Base-by-base conservation (phyloP, 306 rosid species). In the Mucuna pruriens region DNA sequence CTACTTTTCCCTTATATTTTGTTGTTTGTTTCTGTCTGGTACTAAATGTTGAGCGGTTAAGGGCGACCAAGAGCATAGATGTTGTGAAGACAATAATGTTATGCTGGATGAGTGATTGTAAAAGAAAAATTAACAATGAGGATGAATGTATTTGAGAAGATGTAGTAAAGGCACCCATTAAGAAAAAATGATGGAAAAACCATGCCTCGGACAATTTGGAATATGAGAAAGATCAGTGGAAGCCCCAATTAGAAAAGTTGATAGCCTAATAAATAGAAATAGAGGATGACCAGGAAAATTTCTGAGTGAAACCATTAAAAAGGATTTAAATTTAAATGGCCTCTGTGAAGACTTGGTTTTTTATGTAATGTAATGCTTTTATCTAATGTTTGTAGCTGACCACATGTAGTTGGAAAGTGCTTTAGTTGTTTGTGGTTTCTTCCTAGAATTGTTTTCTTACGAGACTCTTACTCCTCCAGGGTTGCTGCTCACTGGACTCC, bases 401-500 rank as follows among this genome's bases (percentile, higher is more conserved):
- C 19, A 6, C 20, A 31, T 13, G 8, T 58, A 2, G 63, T 31
- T 7, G 29, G 42, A 60, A 70, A 71, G 4, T 3, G 17, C 46
- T 57, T 23, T 61, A 4, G 17, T 63, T 60, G 31, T 63, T 73
- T 40, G 19, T 29, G 58, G 62, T 29, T 63, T 46, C 38, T 74
- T 17, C 62, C 9, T 2, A 20, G 52, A 45, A 52, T 73, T 75
- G 19, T 62, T 23, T 75, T 80, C 76, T 75, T 76, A 58, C 55
- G 76, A 8, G 67, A 13, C 55, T 81, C 63, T 78, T 64, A 60
- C 10, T 44, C 71, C 10, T 71, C 29, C 72, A 95, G 99, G 99
- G 98, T 95, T 80, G 99, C 98, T 83, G 99, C 99, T 78, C 99
- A 93, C 75, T 95, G 99, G 99, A 95, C 99, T 69, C 99, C 99